Base-by-base conservation (phyloP, 176 grass and related monocot species). In the Aegilops bicornis region DNA sequence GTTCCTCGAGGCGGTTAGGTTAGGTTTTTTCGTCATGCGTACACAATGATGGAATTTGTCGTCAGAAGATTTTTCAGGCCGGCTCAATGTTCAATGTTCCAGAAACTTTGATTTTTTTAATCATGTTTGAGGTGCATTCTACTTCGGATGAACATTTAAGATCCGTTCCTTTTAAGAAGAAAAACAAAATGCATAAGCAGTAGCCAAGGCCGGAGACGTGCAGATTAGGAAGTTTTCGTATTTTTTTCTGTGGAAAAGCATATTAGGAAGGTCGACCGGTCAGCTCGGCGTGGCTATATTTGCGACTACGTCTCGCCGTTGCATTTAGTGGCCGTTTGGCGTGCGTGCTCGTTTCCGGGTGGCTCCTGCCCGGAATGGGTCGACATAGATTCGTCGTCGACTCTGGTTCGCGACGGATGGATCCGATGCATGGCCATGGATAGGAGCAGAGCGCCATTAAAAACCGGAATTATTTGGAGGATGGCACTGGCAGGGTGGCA, bases 221-320 rank as follows among this genome's bases (percentile, higher is more conserved):
- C 13, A 17, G 17, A 78, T 36, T 20, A 56, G 50, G 12, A 19
- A 7, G 50, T 7, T 54, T 54, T 19, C 0, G 2, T 40, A 40
- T 14, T 47, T 54, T 19, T 50, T 17, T 7, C 2, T 54, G 5
- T 6, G 50, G 17, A 6, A 2, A 54, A 19, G 16, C 50, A 35
- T 32, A 69, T 82, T 71, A n/a, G 80, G 80, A 56, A 71, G 80
- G 19, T 71, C 43, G 25, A 9, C 45, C 43, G 73, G 73, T 31
- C 73, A 31, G 45, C 29, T 54, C 29, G 4, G 22, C 64, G 25
- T 50, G 45, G 42, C 80, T 10, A 52, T n/a, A 23, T 54, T 10
- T 69, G 42, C 27, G 8, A 45, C n/a, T 76, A 69, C 19, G 64
- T 78, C 50, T 13, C 19, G 30, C 35, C 50, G 48, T 7, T 19